phyloP scores from a whole-genome alignment of 2,329 filamentous ascomycete genomes.

The Cytospora mali region DNA sequence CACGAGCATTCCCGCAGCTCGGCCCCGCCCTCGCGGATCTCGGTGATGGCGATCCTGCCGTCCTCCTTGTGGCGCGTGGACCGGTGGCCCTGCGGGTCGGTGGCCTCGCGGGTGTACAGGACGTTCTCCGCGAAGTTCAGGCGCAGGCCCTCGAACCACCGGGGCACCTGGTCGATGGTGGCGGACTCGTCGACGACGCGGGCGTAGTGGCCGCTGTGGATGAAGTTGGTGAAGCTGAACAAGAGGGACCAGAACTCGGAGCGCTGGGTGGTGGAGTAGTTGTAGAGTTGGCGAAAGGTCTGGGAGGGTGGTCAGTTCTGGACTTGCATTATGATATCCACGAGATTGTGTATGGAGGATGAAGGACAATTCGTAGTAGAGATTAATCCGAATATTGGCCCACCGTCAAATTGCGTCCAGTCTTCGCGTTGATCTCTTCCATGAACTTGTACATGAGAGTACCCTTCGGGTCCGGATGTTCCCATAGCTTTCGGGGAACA shows the following conservation, averaged over 20 bases:
- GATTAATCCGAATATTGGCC: conserved; percentile 13
- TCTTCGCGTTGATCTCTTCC: conserved; percentile 62
- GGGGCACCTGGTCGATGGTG: conserved; percentile 71
- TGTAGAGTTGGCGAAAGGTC: conserved; percentile 70
- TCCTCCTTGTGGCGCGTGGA: conserved; percentile 70
- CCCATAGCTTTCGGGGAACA: conserved; percentile 67
- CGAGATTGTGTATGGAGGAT: not conserved
- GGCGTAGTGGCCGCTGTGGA: conserved; percentile 63
- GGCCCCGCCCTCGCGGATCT: conserved; percentile 68
- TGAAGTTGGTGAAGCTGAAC: conserved; percentile 61
- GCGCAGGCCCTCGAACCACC: conserved; percentile 75
- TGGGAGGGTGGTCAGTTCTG: conserved; percentile 35
- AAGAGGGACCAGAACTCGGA: conserved; percentile 66
- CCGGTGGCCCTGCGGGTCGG: conserved; percentile 44
- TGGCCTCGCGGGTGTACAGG: conserved; percentile 59
- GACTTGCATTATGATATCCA: too few relatives aligned
- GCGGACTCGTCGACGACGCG: conserved; percentile 68
- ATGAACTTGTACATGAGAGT: conserved; percentile 71
- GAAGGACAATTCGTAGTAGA: not conserved
- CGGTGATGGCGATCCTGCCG: conserved; percentile 68
- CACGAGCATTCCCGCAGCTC: conserved; percentile 64
- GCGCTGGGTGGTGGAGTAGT: conserved; percentile 66
- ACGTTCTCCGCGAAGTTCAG: conserved; percentile 83
- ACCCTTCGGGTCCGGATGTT: conserved; percentile 61
- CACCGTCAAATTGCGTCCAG: conserved; percentile 61